Evolutionary conservation across 805 yeast species (phyloP), one percentile per base, ranked within the genome.

Genomic region (Tetrapisispora namnaoensis): DNA sequence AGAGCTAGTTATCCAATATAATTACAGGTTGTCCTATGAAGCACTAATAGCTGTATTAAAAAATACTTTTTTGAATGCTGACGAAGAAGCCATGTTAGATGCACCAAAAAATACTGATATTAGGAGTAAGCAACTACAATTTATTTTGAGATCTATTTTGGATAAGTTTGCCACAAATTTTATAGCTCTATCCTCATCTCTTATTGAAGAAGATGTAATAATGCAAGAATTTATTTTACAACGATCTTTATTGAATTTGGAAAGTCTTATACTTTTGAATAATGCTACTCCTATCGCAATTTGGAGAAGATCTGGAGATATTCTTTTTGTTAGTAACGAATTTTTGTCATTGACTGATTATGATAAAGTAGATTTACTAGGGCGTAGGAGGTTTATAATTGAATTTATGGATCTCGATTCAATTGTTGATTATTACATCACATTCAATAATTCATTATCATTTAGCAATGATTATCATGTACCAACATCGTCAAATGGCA

Each of bases 261-360:
- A 79, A 57, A 71, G 66, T 54, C 71, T 60, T 69, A 68, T 62
- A 30, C 70, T 55, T 44, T 58, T 80, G 49, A 56, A 53, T 16
- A 80, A 83, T 18, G 83, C 89, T 11, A 78, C 86, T 1, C 95
- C 95, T 1, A 82, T 91, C 2, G 80, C 85, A 17, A 82, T 86
- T 53, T 86, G 95, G 95, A 72, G 95, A 57, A 70, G 95, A 38
- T 83, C 95, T 0, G 95, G 95, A 10, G 95, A 86, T 61, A 80
- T 87, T 39, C 89, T 85, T 11, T 86, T 86, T 9, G 78, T 84
- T 10, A 83, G 89, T 5, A 80, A 82, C 53, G 93, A 86, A 57
- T 78, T 86, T 58, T 77, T 84, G 30, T 77, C 81, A 3, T 68
- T 86, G 53, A 77, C 90, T 6, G 86, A 87, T 1, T 79, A 81